Evolutionary conservation across 78 protist species (phyloP).

Genomic region (Cyanophora paradoxa): DNA sequence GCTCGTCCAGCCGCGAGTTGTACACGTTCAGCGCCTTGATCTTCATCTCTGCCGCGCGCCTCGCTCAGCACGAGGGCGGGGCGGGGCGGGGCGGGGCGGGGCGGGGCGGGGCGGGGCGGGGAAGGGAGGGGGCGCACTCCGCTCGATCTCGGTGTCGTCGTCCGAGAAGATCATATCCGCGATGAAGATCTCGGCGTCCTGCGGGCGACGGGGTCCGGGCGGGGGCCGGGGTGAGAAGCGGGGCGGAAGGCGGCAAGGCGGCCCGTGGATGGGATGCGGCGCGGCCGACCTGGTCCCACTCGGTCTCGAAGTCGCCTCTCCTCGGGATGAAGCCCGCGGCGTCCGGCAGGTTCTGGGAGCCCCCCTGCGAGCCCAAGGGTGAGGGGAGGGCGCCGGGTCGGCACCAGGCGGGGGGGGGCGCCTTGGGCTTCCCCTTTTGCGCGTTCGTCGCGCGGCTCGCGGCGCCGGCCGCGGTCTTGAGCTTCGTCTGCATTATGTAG

Average conservation of each 20-base stretch:
- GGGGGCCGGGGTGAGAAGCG: too few species aligned
- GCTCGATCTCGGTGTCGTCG: not conserved
- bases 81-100: too few species aligned
- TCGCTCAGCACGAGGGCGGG: too few species aligned
- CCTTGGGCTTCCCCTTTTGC: not conserved
- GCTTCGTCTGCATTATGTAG: not conserved
- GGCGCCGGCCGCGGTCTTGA: not conserved
- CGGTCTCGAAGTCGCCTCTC: not conserved
- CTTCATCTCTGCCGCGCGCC: not conserved
- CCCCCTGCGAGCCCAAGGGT: not conserved
- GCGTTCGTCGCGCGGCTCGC: not conserved
- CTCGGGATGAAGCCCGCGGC: not conserved
- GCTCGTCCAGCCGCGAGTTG: slow-evolving; percentile 31
- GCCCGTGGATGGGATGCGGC: too few species aligned
- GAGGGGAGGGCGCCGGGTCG: too few species aligned
- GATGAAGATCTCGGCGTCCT: not conserved
- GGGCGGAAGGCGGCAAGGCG: too few species aligned
- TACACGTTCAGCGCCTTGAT: not conserved
- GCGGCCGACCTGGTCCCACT: not conserved
- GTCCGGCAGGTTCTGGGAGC: not conserved
- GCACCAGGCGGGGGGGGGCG: not conserved
- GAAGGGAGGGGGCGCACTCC: too few species aligned
- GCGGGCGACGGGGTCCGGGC: too few species aligned
- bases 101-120: too few species aligned
- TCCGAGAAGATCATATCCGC: not conserved